A percentile compares a stretch with the other conserved stretches of the same genome.
Evolutionary conservation across 1,284 basidiomycete species (phyloP).

Genomic region (Moesziomyces aphidis): DNA sequence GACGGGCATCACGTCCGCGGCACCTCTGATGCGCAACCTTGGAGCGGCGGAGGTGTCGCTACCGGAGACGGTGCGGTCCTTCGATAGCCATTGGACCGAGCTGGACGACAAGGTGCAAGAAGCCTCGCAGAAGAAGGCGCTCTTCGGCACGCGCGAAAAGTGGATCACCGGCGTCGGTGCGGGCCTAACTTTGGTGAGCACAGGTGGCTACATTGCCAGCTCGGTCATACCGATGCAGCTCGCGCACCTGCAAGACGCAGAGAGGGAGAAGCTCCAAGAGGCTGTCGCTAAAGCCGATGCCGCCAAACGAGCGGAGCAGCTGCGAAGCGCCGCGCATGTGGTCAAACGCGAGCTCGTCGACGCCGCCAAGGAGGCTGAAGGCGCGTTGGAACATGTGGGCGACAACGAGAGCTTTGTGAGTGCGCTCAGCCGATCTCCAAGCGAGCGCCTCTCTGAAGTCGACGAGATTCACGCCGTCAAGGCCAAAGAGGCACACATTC

Average conservation of each 20-base stretch:
- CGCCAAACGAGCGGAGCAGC: not conserved
- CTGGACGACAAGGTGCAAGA: conserved; percentile 9
- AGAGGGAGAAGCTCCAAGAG: not conserved
- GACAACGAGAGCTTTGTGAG: conserved; percentile 9
- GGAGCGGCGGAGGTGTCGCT: not conserved
- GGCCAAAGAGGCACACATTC: not conserved
- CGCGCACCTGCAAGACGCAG: not conserved
- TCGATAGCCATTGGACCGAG: conserved; percentile 7
- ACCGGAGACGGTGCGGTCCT: conserved; percentile 1
- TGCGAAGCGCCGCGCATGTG: too few species aligned
- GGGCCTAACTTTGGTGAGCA: conserved; percentile 3
- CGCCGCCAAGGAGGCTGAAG: not conserved
- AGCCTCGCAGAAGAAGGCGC: not conserved
- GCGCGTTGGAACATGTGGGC: not conserved
- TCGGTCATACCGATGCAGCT: conserved; percentile 3
- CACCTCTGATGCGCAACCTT: not conserved
- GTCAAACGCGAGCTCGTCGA: not conserved
- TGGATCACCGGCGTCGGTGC: conserved; percentile 3
- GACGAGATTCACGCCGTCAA: not conserved
- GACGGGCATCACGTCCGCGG: not conserved
- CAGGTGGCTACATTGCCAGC: conserved; percentile 8
- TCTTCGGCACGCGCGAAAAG: not conserved
- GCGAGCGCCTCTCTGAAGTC: conserved; percentile 6
- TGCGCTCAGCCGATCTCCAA: conserved; percentile 5
- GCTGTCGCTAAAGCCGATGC: conserved; percentile 2